Base-by-base conservation (phyloP, 108 stramenopile species). In the Skeletonema marinoi region DNA sequence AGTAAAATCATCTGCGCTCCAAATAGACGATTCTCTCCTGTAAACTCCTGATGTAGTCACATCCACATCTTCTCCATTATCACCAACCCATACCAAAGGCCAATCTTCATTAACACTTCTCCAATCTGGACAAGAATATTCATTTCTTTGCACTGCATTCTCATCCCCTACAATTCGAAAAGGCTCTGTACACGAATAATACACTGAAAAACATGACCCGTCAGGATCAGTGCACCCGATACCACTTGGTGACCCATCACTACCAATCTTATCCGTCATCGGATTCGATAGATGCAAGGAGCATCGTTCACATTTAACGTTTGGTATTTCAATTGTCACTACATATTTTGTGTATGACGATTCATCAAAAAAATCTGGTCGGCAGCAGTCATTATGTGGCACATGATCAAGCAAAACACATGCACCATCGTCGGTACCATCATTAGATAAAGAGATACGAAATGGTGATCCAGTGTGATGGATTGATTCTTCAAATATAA, bases 331-430 rank as follows among this genome's bases (percentile, higher is more conserved):
- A 14, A 85, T 65, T 25, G 85, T 82, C 25, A 85, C 75, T 9
- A 68, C 72, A 39, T 81, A 81, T 12, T 74, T 81, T 21, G 81
- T 81, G 56, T 81, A 85, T 4, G 81, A 70, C 59, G 85, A 66
- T 35, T 65, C 66, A 17, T 85, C 69, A 3, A 6, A 56, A 13
- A 38, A 51, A 12, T 7, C 41, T 8, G 85, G 85, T n/a, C 72
- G 16, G 48, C 76, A 78, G 32, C 69, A 77, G 8, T 81, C 81
- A 31, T 85, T 81, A 63, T 85, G 85, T 25, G 85, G 85, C 30
- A 85, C 70, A 39, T 85, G 85, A 60, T 85, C 85, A 17, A 85
- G 60, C 81, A 85, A 59, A 3, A 82, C 68, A 38, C 85, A 85
- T 13, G 81, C 68, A 17, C 73, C 44, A 29, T 70, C 65, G 48